Evolutionary conservation across 208 protist genomes (phyloP).

Genomic region (Acanthamoeba castellanii): DNA sequence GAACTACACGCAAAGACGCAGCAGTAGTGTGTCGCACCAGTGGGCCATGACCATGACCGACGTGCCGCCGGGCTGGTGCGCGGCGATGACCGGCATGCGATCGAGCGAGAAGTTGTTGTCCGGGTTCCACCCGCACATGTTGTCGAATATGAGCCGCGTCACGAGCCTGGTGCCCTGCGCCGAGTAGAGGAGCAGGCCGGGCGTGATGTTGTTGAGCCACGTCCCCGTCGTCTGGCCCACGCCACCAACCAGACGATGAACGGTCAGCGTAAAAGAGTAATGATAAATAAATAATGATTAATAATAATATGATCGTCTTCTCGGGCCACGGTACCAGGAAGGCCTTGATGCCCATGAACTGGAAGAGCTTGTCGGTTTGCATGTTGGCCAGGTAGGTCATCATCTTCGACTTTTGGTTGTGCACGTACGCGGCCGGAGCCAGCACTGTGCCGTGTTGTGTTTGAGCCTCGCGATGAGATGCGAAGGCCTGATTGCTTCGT

Average conservation of each 20-base stretch:
- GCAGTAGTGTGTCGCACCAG: not conserved
- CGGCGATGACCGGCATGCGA: constrained; percentile 39
- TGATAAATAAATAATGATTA: not conserved
- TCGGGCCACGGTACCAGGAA: not conserved
- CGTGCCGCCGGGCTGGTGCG: constrained; percentile 62
- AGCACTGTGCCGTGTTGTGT: not conserved
- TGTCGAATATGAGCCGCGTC: constrained; percentile 7
- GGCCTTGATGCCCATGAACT: constrained; percentile 62
- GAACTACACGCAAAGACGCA: not conserved
- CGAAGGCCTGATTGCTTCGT: too few species aligned
- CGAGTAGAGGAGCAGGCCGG: not conserved
- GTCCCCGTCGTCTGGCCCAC: not conserved
- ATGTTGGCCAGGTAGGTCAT: constrained; percentile 66
- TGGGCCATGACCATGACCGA: constrained; percentile 67
- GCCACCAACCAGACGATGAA: not conserved
- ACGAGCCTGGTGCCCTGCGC: not conserved
- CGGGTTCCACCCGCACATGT: constrained; percentile 65
- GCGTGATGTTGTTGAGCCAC: constrained; percentile 31
- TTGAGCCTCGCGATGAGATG: too few species aligned
- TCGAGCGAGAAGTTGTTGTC: constrained; percentile 65
- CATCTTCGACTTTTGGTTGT: constrained; percentile 69
- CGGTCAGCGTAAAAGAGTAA: not conserved
- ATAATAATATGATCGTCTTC: not conserved
- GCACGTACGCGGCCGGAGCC: constrained; percentile 47
- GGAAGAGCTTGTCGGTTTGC: constrained; percentile 56